Conservation (phyloP, 1,284 basidiomycete genomes). For the Heterobasidion annosum region DNA sequence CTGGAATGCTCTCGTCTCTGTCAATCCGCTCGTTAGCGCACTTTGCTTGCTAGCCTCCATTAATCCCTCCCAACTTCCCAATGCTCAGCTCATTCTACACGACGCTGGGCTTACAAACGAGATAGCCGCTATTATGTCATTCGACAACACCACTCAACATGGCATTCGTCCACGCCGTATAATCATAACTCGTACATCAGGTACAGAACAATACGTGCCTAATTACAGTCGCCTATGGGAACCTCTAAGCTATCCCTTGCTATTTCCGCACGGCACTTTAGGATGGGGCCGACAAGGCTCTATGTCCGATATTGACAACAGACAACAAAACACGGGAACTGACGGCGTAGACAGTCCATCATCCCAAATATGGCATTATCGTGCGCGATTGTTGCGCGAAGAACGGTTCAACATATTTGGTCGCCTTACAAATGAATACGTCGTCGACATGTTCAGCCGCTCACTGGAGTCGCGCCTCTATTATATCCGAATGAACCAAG, state of each 20-base stretch:
- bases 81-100: conserved; percentile 12
- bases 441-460: conserved; percentile 27
- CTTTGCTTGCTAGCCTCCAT: neutral
- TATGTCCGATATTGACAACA: neutral
- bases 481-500: conserved; percentile 23
- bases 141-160: conserved; percentile 14
- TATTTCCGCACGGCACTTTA: conserved; percentile 24
- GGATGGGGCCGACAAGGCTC: conserved; percentile 19
- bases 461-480: conserved; percentile 19
- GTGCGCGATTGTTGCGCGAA: conserved; percentile 16
- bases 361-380: conserved; percentile 19
- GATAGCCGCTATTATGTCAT: conserved; percentile 22
- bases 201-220: conserved; percentile 11
- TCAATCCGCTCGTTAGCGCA: conserved; percentile 19
- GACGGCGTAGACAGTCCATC: too few relatives aligned
- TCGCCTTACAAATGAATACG: conserved; percentile 22
- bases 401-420: conserved; percentile 23
- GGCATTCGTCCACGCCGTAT: conserved; percentile 12
- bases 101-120: conserved; percentile 15
- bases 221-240: conserved; percentile 22
- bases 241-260: conserved; percentile 23
- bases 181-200: conserved; percentile 8
- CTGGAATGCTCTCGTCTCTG: neutral
- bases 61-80: neutral
- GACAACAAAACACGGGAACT: too few relatives aligned